Evolutionary conservation across 2,329 filamentous ascomycete species (phyloP).

Genomic region (Sporothrix schenckii): DNA sequence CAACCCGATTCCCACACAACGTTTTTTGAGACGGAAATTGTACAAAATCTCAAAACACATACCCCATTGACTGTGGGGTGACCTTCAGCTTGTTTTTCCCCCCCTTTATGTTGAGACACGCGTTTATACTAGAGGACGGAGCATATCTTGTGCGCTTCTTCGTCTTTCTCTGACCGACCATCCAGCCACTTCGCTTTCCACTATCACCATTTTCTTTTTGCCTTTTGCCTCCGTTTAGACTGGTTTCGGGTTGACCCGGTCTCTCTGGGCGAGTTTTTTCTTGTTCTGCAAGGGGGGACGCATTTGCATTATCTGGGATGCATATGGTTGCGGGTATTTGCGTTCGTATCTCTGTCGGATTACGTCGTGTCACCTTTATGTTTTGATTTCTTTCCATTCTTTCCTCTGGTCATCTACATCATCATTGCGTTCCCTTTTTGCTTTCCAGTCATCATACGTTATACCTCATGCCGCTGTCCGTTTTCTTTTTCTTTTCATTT

Average conservation of each 20-base stretch:
- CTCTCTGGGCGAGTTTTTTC: not conserved
- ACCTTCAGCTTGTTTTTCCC: not conserved
- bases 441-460: slow-evolving; percentile 11
- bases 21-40: not conserved
- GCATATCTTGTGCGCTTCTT: not conserved
- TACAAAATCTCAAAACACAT: not conserved
- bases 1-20: not conserved
- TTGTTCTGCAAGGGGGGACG: not conserved
- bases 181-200: not conserved
- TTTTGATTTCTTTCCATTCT: not conserved
- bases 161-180: not conserved
- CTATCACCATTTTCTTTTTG: not conserved
- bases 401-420: slow-evolving; percentile 10
- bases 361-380: not conserved
- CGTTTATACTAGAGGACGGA: not conserved
- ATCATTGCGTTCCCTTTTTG: slow-evolving; percentile 3
- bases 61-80: not conserved
- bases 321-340: slow-evolving; percentile 10
- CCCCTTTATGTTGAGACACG: too few species aligned
- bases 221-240: not conserved
- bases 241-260: not conserved
- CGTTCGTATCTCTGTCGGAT: not conserved
- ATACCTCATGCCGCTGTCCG: slow-evolving; percentile 3
- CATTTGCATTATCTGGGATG: slow-evolving; percentile 7
- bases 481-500: not conserved